Evolutionary conservation across 306 rosid species (phyloP), one percentile per base, ranked within the genome.

Genomic region (Astragalus glycyphyllos): DNA sequence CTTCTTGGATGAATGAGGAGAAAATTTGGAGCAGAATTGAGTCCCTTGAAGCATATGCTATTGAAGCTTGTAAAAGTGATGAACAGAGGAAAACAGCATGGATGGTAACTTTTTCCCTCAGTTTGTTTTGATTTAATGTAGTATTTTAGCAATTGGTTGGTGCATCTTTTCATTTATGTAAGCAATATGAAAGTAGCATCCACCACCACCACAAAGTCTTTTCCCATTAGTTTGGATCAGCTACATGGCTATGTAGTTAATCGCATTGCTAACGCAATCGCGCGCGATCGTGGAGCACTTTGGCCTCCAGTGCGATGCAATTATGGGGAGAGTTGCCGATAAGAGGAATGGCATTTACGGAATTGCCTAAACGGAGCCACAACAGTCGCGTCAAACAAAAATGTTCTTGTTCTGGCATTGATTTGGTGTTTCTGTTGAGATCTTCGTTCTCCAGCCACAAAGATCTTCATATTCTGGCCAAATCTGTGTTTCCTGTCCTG

Each of bases 11-110:
- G 70, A 74, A 34, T 56, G 95, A 84, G 55, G 96, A 85, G 76
- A 87, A 87, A 86, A 82, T 38, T 58, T 75, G 84, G 86, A 72
- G 48, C 58, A 85, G 80, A 85, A 84, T 95, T 82, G 88, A 89
- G 72, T 85, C 91, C 12, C 91, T 95, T 69, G 84, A 87, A 88
- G 79, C 86, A 68, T 95, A 89, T 78, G 96, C 97, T 67, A 82
- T 94, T 80, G 97, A 94, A 83, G 81, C 72, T 57, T 94, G 87
- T 79, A 68, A 64, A 77, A 83, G 49, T 60, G 97, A 86, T 29
- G 92, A 89, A 57, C 92, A 94, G 73, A 81, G 86, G 82, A 87
- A 87, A 85, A 86, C 87, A 48, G 97, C 92, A 20, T 96, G 90
- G 78, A 63, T 55, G 91, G 99, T 94, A 89, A 73, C 68, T 57